Percentiles rank a stretch among this genome's conserved stretches.
Evolutionary conservation across 1,284 basidiomycete species (phyloP).

Genomic region (Athelia sp.): DNA sequence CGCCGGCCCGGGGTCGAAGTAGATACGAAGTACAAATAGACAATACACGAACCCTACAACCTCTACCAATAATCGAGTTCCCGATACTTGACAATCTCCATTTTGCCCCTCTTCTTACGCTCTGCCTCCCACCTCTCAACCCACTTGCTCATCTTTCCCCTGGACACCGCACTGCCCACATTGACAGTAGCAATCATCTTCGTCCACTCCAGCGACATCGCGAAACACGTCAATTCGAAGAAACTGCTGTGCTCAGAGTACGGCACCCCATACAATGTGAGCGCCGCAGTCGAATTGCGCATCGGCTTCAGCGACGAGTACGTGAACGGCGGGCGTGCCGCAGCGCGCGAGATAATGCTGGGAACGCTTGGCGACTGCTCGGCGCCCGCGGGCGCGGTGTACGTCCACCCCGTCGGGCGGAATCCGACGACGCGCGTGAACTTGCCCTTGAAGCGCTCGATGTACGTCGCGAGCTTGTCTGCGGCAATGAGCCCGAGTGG

Average conservation of each 20-base stretch:
- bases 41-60: background rate
- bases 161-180: slow-evolving; percentile 74
- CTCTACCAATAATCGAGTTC: slow-evolving; percentile 64
- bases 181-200: slow-evolving; percentile 97
- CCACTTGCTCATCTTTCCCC: slow-evolving; percentile 85
- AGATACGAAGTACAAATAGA: no score
- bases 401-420: slow-evolving; percentile 95
- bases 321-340: slow-evolving; percentile 57
- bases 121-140: slow-evolving; percentile 84
- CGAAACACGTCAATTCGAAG: slow-evolving; percentile 91
- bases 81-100: slow-evolving; percentile 56
- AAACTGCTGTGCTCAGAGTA: slow-evolving; percentile 97
- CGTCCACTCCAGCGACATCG: slow-evolving; percentile 75
- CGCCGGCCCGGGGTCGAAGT: no score
- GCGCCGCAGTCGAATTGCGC: slow-evolving; percentile 62
- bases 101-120: slow-evolving; percentile 52
- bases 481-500: slow-evolving; percentile 76
- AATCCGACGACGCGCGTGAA: slow-evolving; percentile 81
- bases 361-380: slow-evolving; percentile 59
- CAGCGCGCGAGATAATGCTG: slow-evolving; percentile 62
- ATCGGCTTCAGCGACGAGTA: slow-evolving; percentile 64
- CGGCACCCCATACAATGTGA: slow-evolving; percentile 85
- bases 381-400: slow-evolving; percentile 61
- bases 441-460: slow-evolving; percentile 68
- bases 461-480: slow-evolving; percentile 76